Evolutionary conservation across 192 early-diverging fungal genomes (phyloP).

Genomic region (Coemansia furcata): DNA sequence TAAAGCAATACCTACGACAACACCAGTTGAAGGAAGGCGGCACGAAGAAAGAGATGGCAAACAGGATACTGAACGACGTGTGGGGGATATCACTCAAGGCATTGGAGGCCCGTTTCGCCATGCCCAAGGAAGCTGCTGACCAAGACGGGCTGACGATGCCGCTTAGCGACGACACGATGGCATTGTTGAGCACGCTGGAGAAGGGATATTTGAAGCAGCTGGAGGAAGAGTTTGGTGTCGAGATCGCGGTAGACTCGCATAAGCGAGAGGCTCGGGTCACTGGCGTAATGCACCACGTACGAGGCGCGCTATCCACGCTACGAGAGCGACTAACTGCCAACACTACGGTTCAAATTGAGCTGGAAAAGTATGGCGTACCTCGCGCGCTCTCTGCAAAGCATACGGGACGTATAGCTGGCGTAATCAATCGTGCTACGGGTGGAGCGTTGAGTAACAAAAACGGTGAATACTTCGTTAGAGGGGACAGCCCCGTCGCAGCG

Average conservation of each 20-base stretch:
- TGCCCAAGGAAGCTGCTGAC: neutral
- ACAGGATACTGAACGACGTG: constrained; percentile 31
- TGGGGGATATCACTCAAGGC: constrained; percentile 32
- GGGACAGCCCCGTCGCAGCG: constrained; percentile 15
- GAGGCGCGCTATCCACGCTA: constrained; percentile 26
- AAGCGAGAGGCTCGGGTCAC: constrained; percentile 8
- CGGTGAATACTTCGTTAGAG: constrained; percentile 28
- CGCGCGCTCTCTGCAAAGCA: constrained; percentile 19
- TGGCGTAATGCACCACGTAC: constrained; percentile 24
- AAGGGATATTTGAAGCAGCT: constrained; percentile 1
- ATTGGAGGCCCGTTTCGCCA: constrained; percentile 9
- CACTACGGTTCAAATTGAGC: constrained; percentile 23
- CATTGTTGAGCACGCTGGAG: constrained; percentile 6
- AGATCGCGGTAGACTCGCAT: constrained; percentile 3
- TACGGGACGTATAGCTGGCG: neutral
- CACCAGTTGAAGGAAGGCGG: constrained; percentile 9
- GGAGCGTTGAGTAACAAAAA: constrained; percentile 6
- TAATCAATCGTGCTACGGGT: neutral
- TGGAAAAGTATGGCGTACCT: constrained; percentile 15
- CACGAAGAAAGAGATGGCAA: constrained; percentile 20
- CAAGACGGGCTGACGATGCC: constrained; percentile 24
- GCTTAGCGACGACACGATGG: constrained; percentile 11
- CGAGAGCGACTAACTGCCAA: constrained; percentile 31
- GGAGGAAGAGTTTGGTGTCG: constrained; percentile 25
- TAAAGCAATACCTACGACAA: constrained; percentile 23